These are phyloP conservation scores for Bathelium albidoporum DNA, from an alignment of 495 filamentous ascomycete species.

Conservation along the genomic window DNA sequence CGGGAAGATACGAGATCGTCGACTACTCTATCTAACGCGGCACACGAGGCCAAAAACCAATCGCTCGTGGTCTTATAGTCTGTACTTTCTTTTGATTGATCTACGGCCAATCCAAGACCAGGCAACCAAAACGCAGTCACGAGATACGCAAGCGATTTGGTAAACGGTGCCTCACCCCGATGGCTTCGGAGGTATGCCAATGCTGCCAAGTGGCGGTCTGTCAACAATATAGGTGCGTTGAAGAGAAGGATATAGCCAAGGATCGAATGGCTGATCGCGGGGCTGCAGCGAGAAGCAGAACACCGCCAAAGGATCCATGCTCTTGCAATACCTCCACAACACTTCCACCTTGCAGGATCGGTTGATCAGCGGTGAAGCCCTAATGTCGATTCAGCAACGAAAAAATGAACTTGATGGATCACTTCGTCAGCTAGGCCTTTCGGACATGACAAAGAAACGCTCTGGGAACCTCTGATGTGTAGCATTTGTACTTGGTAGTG, in stretches of 20 bases:
- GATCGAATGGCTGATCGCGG: not conserved
- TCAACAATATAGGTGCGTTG: not conserved
- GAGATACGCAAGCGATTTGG: not conserved
- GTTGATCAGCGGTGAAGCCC: not conserved
- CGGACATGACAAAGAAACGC: not conserved
- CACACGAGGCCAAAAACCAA: no score
- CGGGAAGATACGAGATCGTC: not conserved
- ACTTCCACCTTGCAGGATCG: not conserved
- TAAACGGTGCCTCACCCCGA: not conserved
- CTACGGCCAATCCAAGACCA: not conserved
- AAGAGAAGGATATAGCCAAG: not conserved
- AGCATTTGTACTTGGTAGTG: not conserved
- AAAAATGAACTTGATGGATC: not conserved
- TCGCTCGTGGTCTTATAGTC: not conserved
- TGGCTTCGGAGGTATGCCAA: not conserved
- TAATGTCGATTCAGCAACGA: not conserved
- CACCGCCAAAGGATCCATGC: not conserved
- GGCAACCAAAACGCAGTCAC: not conserved
- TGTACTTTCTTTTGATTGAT: not conserved
- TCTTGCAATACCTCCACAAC: not conserved
- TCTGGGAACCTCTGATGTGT: not conserved
- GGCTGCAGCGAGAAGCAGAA: not conserved
- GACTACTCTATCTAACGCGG: not conserved
- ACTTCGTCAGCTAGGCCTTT: not conserved
- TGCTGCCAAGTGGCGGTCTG: not conserved